phyloP scores from a whole-genome alignment of 164 flowering plant species.

The Dillenia turbinata region DNA sequence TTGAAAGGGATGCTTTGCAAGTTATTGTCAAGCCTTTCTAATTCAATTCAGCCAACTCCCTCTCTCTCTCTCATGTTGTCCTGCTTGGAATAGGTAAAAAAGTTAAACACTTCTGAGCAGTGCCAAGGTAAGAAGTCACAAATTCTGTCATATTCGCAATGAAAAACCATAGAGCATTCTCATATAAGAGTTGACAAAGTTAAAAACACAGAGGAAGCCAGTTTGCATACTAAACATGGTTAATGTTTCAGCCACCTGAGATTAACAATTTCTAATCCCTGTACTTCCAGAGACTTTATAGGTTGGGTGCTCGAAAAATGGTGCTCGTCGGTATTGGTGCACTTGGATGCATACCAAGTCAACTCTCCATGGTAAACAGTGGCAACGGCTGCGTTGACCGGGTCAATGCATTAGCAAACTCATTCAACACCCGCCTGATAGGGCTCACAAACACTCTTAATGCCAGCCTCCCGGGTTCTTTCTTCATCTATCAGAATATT shows the following conservation, averaged over 20 bases:
- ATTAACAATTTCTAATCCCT: background rate
- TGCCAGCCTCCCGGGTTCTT: conserved; percentile 22
- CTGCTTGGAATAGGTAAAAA: no score
- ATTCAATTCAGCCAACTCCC: no score
- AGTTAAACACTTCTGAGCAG: no score
- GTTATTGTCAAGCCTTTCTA: no score
- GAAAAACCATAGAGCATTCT: no score
- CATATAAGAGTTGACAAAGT: no score
- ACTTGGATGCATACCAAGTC: conserved; percentile 34
- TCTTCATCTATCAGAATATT: conserved; percentile 25
- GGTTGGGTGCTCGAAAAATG: conserved; percentile 28
- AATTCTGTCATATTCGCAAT: no score
- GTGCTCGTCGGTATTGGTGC: conserved; percentile 24
- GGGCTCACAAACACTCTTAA: conserved; percentile 14
- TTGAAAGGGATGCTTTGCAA: no score
- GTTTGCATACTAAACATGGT: no score
- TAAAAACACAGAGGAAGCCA: no score
- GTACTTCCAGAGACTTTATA: conserved; percentile 19
- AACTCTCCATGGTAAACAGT: conserved; percentile 17
- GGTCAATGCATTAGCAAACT: conserved; percentile 20
- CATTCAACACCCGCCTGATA: conserved; percentile 20
- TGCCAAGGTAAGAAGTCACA: no score
- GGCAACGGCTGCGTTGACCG: conserved; percentile 15
- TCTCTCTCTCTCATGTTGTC: no score
- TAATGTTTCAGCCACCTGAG: background rate